Conservation (phyloP, 2,329 filamentous ascomycete species). For the Fusarium xyrophilum region DNA sequence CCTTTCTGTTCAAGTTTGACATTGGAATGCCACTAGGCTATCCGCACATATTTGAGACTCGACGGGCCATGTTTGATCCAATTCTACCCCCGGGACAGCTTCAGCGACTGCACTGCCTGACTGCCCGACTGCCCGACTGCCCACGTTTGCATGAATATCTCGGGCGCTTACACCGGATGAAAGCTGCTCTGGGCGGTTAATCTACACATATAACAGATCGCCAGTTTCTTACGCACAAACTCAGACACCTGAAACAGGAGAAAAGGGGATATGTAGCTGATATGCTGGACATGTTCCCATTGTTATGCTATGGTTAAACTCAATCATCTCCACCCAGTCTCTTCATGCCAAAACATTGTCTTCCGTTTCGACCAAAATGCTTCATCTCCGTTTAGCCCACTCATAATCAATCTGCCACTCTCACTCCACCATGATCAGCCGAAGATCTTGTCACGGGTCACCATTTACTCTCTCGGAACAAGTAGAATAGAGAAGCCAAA, state of each 20-base stretch:
- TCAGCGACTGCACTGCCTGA: not conserved
- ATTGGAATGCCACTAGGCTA: not conserved
- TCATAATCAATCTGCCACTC: not conserved
- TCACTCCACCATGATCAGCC: not conserved
- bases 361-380: constrained; percentile 1
- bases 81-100: constrained; percentile 7
- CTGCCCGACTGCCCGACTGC: not conserved
- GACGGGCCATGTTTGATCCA: not conserved
- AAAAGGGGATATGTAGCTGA: not conserved
- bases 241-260: constrained; percentile 22
- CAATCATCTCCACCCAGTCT: constrained; percentile 2
- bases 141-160: constrained; percentile 6
- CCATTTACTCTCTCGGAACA: not conserved
- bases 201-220: not conserved
- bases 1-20: not conserved
- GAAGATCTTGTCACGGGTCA: constrained; percentile 2
- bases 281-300: not conserved
- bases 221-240: constrained; percentile 5
- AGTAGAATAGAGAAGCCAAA: constrained; percentile 19
- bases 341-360: not conserved
- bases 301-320: not conserved
- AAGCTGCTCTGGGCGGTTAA: not conserved
- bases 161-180: constrained; percentile 3
- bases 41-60: constrained; percentile 11
- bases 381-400: not conserved